Base-by-base conservation (phyloP, 495 filamentous ascomycete species). In the Polyplosphaeria fusca region DNA sequence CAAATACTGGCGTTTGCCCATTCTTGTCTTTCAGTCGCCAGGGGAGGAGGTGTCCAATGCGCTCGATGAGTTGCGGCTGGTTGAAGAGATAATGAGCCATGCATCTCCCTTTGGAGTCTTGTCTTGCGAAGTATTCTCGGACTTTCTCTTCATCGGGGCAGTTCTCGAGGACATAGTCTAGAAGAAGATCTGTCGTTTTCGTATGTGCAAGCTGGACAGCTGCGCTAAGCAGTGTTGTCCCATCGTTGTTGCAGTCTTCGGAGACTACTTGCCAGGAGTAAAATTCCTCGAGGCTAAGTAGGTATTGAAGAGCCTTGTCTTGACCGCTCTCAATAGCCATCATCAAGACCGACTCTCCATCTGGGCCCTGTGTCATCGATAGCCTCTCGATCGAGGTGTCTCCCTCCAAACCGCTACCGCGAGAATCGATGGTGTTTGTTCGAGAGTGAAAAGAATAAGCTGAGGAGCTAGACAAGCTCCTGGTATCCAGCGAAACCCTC, bases 81-180 rank as follows among this genome's bases (percentile, higher is more conserved):
- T 92, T 89, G 73, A 97, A 99, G n/a, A 99, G 75, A 67, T 97
- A 99, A 71, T 99, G 94, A 2, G 84, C 92, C 37, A 87, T 84
- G 37, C 91, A 95, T 32, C 94, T 84, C 25, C 93, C 94, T 70
- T 89, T 83, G 35, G 76, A 82, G 66, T 99, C 94, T 52, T 91
- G 83, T 52, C 79, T 76, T 22, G 79, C 74, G 54, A 97, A 71
- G 68, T 97, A 97, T 4, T 73, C 68, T 9, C 68, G 68, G 47
- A 89, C 70, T 16, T 76, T 70, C 47, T 76, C 70, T n/a, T 77
- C 67, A 41, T 81, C 76, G 25, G 74, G 67, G 24, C 75, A 73
- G 53, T 74, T 71, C 2, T 64, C 62, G 38, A 83, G 77, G 13
- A 91, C 68, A 47, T 82, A 85, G 56, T 86, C 79, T 12, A 96